These are phyloP conservation scores for Trebouxia gelatinosa DNA, from an alignment of 163 green algal species.

Conservation along the genomic window DNA sequence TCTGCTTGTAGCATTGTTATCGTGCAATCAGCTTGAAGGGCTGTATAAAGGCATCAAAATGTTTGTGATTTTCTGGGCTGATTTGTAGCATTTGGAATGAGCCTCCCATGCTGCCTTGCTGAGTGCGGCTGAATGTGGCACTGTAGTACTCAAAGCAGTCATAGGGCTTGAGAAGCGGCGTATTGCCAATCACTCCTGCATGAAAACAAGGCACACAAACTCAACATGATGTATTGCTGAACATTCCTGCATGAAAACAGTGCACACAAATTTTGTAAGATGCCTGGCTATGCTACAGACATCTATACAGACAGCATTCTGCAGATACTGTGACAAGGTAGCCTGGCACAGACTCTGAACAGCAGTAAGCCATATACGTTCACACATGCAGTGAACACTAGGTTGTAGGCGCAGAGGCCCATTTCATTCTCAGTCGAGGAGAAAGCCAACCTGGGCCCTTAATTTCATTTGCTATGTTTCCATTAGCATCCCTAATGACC, in stretches of 20 bases:
- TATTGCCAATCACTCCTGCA: constrained; percentile 15
- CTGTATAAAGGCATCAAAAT: constrained; percentile 16
- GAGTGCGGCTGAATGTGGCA: neutral
- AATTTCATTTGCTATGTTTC: neutral
- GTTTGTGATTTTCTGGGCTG: neutral
- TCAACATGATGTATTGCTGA: neutral
- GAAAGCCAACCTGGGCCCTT: neutral
- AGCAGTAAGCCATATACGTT: neutral
- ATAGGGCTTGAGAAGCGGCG: constrained; percentile 10
- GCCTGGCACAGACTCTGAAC: neutral
- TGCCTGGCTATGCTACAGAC: neutral
- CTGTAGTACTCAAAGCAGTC: constrained; percentile 27
- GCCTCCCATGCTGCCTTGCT: constrained; percentile 9
- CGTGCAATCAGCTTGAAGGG: constrained; percentile 20
- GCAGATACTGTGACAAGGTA: neutral
- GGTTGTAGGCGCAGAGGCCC: too few species aligned
- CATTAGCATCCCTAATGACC: neutral
- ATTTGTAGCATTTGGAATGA: constrained; percentile 14
- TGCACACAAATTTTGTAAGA: neutral
- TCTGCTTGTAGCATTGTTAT: too few species aligned
- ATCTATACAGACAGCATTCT: neutral
- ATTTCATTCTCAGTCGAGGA: too few species aligned
- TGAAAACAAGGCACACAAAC: neutral
- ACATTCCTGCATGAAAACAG: neutral
- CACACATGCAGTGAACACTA: too few species aligned